Percentiles rank a stretch among this genome's conserved stretches.
These are phyloP conservation scores for Diaporthe aspalathi DNA, from an alignment of 2,329 filamentous ascomycete species.

Conservation along the genomic window DNA sequence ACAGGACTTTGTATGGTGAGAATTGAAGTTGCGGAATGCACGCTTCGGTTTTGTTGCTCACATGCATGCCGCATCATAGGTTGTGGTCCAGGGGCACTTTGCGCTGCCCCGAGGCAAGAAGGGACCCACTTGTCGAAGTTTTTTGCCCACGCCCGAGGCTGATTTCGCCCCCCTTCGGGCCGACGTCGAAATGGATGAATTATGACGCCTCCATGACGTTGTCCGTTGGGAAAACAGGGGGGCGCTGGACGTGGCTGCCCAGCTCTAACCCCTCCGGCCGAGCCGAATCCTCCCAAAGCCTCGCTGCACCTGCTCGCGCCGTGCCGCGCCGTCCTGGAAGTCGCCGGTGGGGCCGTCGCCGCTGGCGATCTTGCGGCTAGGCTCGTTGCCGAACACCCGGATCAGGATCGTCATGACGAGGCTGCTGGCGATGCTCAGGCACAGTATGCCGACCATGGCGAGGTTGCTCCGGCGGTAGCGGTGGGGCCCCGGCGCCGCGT, in stretches of 20 bases:
- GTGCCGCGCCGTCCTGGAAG: conserved; percentile 70
- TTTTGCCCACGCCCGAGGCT: conserved; percentile 33
- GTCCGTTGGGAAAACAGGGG: not conserved
- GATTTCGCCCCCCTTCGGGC: not conserved
- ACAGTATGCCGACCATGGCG: conserved; percentile 88
- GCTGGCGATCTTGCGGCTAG: conserved; percentile 58
- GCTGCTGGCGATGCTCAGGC: conserved; percentile 79
- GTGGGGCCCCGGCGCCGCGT: conserved; percentile 73
- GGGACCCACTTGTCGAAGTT: conserved; percentile 35
- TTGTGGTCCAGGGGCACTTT: conserved; percentile 17
- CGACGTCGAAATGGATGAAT: not conserved
- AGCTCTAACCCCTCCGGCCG: conserved; percentile 42
- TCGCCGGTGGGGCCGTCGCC: conserved; percentile 54
- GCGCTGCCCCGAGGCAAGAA: conserved; percentile 23
- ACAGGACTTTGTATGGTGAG: not conserved
- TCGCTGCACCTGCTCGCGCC: conserved; percentile 67
- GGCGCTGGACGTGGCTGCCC: not conserved
- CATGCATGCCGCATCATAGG: not conserved
- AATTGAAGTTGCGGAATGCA: conserved; percentile 10
- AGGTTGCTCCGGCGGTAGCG: conserved; percentile 87
- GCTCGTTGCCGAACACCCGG: conserved; percentile 66
- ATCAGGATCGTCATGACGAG: conserved; percentile 76
- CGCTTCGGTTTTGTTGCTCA: not conserved
- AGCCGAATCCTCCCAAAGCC: conserved; percentile 61
- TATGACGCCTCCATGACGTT: not conserved